phyloP scores from a whole-genome alignment of 345 rosid species.

The Arabidopsis thaliana region DNA sequence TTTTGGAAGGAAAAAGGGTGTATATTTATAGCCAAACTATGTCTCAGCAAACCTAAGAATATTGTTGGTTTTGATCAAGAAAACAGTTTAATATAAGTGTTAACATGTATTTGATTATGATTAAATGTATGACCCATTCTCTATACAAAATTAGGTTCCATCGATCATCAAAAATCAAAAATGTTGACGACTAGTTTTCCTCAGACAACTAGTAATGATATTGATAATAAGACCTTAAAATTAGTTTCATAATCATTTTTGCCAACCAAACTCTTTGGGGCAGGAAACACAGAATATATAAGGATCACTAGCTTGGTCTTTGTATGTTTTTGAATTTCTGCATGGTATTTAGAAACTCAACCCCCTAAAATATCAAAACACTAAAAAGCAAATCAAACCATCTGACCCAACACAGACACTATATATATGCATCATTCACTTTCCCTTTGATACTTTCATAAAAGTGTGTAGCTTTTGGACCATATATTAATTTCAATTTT shows the following conservation, averaged over 20 bases:
- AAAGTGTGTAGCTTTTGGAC: slow-evolving; percentile 48
- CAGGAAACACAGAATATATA: slow-evolving; percentile 30
- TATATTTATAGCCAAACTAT: slow-evolving; percentile 17
- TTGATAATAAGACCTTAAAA: neutral
- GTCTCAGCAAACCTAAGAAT: slow-evolving; percentile 10
- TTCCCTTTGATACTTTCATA: slow-evolving; percentile 40
- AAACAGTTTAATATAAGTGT: neutral
- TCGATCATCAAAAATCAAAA: neutral
- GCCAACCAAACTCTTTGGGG: slow-evolving; percentile 1
- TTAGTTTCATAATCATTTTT: neutral
- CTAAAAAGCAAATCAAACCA: slow-evolving; percentile 34
- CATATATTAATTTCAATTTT: slow-evolving; percentile 36
- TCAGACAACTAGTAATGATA: slow-evolving; percentile 1
- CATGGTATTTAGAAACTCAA: slow-evolving; percentile 31
- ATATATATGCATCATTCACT: slow-evolving; percentile 40
- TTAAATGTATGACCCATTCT: neutral
- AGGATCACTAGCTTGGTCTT: slow-evolving; percentile 25
- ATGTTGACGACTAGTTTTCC: neutral
- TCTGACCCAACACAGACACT: slow-evolving; percentile 40
- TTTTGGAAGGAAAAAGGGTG: neutral
- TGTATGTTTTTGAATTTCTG: neutral
- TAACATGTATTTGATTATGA: slow-evolving; percentile 3
- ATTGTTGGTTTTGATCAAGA: neutral
- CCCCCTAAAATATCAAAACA: slow-evolving; percentile 28
- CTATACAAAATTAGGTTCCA: neutral